phyloP scores from a whole-genome alignment of 805 yeast genomes.

The Yarrowia osloensis region DNA sequence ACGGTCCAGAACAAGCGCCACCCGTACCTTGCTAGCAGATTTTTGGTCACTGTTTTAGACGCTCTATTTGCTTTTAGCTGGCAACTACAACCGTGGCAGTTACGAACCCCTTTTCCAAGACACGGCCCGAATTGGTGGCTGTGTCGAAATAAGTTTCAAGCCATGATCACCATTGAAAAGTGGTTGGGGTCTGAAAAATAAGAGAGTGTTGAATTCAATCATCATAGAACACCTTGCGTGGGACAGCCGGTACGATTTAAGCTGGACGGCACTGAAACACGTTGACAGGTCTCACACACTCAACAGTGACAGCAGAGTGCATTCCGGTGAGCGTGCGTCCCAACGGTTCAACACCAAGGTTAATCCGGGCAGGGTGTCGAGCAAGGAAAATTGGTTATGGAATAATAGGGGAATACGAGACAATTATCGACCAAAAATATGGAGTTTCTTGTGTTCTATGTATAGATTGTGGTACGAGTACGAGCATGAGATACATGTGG shows the following conservation, averaged over 20 bases:
- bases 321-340: not conserved
- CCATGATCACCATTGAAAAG: not conserved
- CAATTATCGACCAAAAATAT: too few relatives aligned
- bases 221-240: too few relatives aligned
- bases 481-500: too few relatives aligned
- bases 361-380: not conserved
- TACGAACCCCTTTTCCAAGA: not conserved
- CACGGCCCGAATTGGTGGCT: not conserved
- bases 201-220: not conserved
- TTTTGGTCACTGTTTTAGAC: not conserved
- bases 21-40: not conserved
- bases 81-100: not conserved
- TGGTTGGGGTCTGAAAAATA: not conserved
- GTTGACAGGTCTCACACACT: not conserved
- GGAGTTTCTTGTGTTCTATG: too few relatives aligned
- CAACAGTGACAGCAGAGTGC: not conserved
- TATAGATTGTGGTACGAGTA: too few relatives aligned
- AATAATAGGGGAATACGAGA: not conserved
- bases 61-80: not conserved
- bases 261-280: not conserved
- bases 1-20: not conserved
- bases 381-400: not conserved
- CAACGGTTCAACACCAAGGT: not conserved
- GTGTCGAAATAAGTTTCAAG: not conserved
- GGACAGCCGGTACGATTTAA: too few relatives aligned